phyloP scores from a whole-genome alignment of 179 eudicot genomes.

The Silene coronaria region DNA sequence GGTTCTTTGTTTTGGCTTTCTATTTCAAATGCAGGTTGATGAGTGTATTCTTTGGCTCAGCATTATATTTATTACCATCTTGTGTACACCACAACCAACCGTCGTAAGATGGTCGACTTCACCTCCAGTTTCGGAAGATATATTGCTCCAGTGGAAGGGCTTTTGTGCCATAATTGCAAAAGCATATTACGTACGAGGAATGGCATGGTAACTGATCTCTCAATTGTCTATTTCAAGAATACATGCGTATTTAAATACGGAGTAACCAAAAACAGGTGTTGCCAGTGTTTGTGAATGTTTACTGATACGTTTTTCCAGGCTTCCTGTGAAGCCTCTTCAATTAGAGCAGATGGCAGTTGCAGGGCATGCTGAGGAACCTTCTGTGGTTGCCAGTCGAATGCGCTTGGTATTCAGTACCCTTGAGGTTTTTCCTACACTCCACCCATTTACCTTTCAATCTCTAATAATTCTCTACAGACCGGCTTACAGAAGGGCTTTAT shows the following conservation, averaged over 20 bases:
- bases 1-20: neutral
- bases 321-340: constrained; percentile 95
- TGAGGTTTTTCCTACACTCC: constrained; percentile 46
- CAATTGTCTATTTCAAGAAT: neutral
- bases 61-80: constrained; percentile 74
- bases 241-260: neutral
- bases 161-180: constrained; percentile 92
- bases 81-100: constrained; percentile 92
- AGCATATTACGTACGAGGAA: constrained; percentile 83
- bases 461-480: too few relatives aligned
- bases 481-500: too few relatives aligned
- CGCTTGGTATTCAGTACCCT: constrained; percentile 94
- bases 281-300: neutral
- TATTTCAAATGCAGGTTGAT: constrained; percentile 49
- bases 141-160: constrained; percentile 74
- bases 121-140: constrained; percentile 69
- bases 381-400: constrained; percentile 92
- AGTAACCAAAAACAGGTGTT: too few relatives aligned
- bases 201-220: constrained; percentile 69
- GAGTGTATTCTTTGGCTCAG: constrained; percentile 94
- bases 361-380: constrained; percentile 83
- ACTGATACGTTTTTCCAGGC: constrained; percentile 37
- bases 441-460: too few relatives aligned
- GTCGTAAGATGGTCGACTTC: constrained; percentile 75
- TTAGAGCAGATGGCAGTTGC: constrained; percentile 89